phyloP scores from a whole-genome alignment of 2,329 filamentous ascomycete species.

The Fusarium sp. region DNA sequence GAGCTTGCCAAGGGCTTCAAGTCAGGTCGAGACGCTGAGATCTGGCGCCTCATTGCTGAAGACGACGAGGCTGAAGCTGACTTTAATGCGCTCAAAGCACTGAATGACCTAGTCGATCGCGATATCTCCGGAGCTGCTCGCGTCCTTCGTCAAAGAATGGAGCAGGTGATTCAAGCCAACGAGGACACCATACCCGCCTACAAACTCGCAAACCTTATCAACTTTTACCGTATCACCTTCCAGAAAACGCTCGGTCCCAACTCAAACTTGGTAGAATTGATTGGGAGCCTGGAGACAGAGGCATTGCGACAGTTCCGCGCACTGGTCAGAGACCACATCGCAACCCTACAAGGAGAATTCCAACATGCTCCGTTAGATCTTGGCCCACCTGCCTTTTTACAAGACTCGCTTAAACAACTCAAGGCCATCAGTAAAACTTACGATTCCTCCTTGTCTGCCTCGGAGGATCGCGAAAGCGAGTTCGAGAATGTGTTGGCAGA shows the following conservation, averaged over 20 bases:
- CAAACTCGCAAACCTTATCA: slow-evolving; percentile 87
- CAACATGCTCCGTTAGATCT: slow-evolving; percentile 78
- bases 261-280: slow-evolving; percentile 75
- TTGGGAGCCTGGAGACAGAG: slow-evolving; percentile 76
- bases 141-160: slow-evolving; percentile 87
- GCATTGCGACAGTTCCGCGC: slow-evolving; percentile 85
- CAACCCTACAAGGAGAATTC: slow-evolving; percentile 77
- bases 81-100: slow-evolving; percentile 84
- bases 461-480: slow-evolving; percentile 69
- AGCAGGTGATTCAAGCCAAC: slow-evolving; percentile 92
- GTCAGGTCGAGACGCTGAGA: slow-evolving; percentile 82
- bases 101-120: slow-evolving; percentile 88
- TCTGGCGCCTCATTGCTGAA: slow-evolving; percentile 77
- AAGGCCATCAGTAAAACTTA: slow-evolving; percentile 85
- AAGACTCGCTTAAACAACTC: slow-evolving; percentile 82
- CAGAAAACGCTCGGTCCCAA: slow-evolving; percentile 77
- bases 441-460: slow-evolving; percentile 78
- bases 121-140: slow-evolving; percentile 84
- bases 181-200: slow-evolving; percentile 91
- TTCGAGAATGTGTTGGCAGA: slow-evolving; percentile 82
- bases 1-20: slow-evolving; percentile 87
- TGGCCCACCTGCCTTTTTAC: slow-evolving; percentile 81
- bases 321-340: slow-evolving; percentile 82
- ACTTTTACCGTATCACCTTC: slow-evolving; percentile 91
- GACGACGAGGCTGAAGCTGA: slow-evolving; percentile 63